Conservation (phyloP, 805 yeast species). For the Starmerella floricola region DNA sequence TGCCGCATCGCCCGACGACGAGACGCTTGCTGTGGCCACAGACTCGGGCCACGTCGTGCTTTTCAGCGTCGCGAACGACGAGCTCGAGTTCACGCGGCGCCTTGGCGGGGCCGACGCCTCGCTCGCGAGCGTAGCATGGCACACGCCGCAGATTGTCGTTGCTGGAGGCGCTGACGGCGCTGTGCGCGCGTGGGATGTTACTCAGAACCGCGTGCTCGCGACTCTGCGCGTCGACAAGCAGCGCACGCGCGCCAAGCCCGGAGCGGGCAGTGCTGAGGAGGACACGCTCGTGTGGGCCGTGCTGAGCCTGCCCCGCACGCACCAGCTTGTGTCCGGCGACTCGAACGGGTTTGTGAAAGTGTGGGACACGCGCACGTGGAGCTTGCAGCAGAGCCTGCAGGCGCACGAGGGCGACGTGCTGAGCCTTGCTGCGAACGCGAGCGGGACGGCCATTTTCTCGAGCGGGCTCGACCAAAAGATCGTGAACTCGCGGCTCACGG, state of each 20-base stretch:
- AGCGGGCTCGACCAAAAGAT: constrained; percentile 93
- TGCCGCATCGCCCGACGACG: constrained; percentile 48
- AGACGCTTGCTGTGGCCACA: constrained; percentile 76
- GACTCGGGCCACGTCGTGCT: constrained; percentile 87
- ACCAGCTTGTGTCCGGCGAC: constrained; percentile 88
- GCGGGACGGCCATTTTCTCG: constrained; percentile 56
- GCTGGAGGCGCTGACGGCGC: constrained; percentile 97
- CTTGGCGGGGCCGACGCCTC: constrained; percentile 56
- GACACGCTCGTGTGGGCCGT: constrained; percentile 82
- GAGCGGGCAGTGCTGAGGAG: constrained; percentile 29
- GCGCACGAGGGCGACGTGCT: constrained; percentile 88
- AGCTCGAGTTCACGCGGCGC: constrained; percentile 59
- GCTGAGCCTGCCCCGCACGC: constrained; percentile 42
- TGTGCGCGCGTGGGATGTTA: constrained; percentile 65
- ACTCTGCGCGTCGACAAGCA: constrained; percentile 89
- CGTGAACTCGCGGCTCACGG: constrained; percentile 50
- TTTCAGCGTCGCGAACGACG: constrained; percentile 82
- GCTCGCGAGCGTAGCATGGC: constrained; percentile 70
- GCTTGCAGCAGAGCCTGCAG: constrained; percentile 67
- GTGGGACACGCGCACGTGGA: constrained; percentile 74
- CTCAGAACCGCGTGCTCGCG: constrained; percentile 55
- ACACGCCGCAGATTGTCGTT: constrained; percentile 47
- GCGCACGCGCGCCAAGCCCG: constrained; percentile 40
- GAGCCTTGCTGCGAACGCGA: constrained; percentile 36
- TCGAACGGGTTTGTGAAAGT: constrained; percentile 88